These are phyloP conservation scores for Adenanthera pavonina DNA, from an alignment of 306 rosid genomes.

Conservation along the genomic window DNA sequence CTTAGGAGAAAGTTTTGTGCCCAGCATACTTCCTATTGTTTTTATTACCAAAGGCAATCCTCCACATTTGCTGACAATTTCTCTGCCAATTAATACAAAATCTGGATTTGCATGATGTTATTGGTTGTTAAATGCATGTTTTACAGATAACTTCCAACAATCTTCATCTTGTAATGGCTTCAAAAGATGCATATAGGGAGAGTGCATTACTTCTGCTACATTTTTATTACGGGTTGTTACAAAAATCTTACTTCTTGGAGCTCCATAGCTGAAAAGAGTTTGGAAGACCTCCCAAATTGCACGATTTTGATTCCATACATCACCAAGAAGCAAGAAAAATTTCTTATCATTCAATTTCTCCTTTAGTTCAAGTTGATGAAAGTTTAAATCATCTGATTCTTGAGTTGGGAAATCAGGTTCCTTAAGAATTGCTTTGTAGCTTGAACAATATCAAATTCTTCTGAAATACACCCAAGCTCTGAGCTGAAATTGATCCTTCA, in stretches of 20 bases:
- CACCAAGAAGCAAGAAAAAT: not conserved
- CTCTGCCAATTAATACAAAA: not conserved
- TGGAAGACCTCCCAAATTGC: not conserved
- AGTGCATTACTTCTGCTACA: not conserved
- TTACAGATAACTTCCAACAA: not conserved
- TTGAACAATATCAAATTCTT: not conserved
- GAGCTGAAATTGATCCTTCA: not conserved
- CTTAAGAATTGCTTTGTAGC: not conserved
- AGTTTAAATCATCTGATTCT: not conserved
- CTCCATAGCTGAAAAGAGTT: not conserved
- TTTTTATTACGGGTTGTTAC: not conserved
- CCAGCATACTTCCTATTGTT: not conserved
- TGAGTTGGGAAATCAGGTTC: not conserved
- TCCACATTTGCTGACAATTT: not conserved
- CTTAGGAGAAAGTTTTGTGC: not conserved
- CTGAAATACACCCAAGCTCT: not conserved
- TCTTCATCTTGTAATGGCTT: not conserved
- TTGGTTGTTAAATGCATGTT: not conserved
- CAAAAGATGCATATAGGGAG: not conserved
- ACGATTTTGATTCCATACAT: not conserved
- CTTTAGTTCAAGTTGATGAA: not conserved
- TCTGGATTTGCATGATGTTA: not conserved
- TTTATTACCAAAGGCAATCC: slow-evolving; percentile 6
- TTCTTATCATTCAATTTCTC: not conserved
- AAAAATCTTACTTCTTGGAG: not conserved